These are phyloP conservation scores for Penicillium oxalicum DNA, from an alignment of 2,329 filamentous ascomycete genomes.

Conservation along the genomic window DNA sequence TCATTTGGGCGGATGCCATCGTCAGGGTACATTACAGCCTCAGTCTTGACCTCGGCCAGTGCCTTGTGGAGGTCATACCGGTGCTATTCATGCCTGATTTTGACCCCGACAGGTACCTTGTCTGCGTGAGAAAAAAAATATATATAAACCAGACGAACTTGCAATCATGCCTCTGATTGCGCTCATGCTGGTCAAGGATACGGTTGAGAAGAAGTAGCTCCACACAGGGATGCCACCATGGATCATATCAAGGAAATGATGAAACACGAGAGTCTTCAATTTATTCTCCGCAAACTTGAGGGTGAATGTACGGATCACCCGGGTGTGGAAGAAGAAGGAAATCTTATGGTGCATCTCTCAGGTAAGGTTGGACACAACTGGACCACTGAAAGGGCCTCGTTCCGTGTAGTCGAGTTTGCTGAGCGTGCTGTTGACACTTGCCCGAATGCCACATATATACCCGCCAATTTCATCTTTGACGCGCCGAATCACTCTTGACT, in stretches of 20 bases:
- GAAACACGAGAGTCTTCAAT: conserved; percentile 20
- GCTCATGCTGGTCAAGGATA: conserved; percentile 18
- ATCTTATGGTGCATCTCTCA: too few species aligned
- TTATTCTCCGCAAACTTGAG: conserved; percentile 19
- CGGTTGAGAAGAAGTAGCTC: conserved; percentile 16
- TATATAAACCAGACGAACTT: conserved; percentile 16
- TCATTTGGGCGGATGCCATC: conserved; percentile 13
- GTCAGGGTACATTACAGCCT: conserved; percentile 10
- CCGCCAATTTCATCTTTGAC: too few species aligned
- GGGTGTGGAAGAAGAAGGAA: conserved; percentile 17
- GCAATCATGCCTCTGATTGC: conserved; percentile 16
- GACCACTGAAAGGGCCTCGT: too few species aligned
- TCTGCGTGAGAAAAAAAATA: conserved; percentile 14
- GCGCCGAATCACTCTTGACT: too few species aligned
- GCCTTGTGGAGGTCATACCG: conserved; percentile 13
- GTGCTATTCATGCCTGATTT: conserved; percentile 14
- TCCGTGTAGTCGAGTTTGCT: too few species aligned
- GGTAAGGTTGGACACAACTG: too few species aligned
- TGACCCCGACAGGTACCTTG: conserved; percentile 14
- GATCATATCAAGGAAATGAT: conserved; percentile 23
- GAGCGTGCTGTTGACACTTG: too few species aligned
- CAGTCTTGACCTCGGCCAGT: conserved; percentile 16
- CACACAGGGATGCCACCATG: conserved; percentile 17
- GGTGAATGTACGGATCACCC: conserved; percentile 19
- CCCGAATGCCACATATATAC: conserved; percentile 26